Evolutionary conservation across 2,329 filamentous ascomycete species (phyloP).

Genomic region (Xylaria arbuscula): DNA sequence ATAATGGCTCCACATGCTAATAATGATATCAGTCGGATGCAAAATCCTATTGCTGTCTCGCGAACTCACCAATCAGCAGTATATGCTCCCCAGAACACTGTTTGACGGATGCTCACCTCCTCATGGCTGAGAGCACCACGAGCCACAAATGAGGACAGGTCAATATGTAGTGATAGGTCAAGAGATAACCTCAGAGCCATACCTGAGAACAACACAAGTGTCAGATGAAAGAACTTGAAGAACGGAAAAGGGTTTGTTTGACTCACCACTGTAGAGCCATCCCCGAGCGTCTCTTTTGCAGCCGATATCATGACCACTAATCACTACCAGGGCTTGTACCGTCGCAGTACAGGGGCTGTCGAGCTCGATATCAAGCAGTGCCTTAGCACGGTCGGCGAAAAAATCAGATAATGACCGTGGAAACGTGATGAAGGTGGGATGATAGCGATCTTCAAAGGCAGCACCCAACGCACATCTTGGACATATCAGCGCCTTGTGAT

Average conservation of each 20-base stretch:
- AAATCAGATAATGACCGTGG: constrained; percentile 5
- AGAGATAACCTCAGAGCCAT: constrained; percentile 5
- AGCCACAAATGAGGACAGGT: background rate
- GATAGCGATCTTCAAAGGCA: constrained; percentile 10
- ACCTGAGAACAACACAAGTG: background rate
- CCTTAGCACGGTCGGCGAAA: constrained; percentile 11
- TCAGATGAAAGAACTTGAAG: background rate
- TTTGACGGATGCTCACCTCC: constrained; percentile 1
- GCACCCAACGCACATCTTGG: constrained; percentile 4
- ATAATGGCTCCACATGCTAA: constrained; percentile 3
- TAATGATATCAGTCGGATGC: background rate
- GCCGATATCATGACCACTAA: constrained; percentile 10
- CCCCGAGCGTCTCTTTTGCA: constrained; percentile 14
- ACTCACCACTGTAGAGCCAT: constrained; percentile 13
- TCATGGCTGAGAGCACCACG: background rate
- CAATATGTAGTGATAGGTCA: constrained; percentile 1
- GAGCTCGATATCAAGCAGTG: constrained; percentile 2
- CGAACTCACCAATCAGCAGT: constrained; percentile 6
- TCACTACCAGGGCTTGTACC: background rate
- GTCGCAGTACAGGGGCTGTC: constrained; percentile 1
- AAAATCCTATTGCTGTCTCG: background rate
- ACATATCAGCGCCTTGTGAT: background rate
- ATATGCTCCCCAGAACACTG: constrained; percentile 1
- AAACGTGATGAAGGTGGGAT: constrained; percentile 7
- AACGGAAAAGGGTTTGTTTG: background rate